phyloP scores from a whole-genome alignment of 2,329 filamentous ascomycete species.

The Paramyrothecium sp. region DNA sequence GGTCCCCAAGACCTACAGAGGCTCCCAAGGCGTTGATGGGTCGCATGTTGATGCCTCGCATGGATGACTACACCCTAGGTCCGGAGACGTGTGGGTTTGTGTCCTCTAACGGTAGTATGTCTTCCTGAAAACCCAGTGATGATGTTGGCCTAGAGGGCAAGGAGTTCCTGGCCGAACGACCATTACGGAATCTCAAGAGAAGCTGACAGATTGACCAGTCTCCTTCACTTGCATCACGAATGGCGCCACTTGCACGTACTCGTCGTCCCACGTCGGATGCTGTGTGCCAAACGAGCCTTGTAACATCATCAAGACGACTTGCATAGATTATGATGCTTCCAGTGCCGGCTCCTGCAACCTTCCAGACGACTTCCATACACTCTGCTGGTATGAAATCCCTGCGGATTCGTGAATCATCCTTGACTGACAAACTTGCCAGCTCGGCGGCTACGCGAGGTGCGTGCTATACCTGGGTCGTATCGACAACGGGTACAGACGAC shows the following conservation, averaged over 20 bases:
- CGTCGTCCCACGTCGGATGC: constrained; percentile 26
- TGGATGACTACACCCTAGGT: constrained; percentile 23
- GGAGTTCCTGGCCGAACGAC: neutral
- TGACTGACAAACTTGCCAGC: constrained; percentile 12
- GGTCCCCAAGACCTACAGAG: constrained; percentile 27
- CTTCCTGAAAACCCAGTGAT: neutral
- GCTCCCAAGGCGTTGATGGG: constrained; percentile 24
- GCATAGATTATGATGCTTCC: constrained; percentile 26
- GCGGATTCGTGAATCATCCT: neutral
- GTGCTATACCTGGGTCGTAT: constrained; percentile 28
- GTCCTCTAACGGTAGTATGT: constrained; percentile 24
- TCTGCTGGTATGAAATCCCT: constrained; percentile 29
- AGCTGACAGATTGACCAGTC: constrained; percentile 14
- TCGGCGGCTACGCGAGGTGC: constrained; percentile 6
- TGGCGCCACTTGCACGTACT: constrained; percentile 22
- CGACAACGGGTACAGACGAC: constrained; percentile 13
- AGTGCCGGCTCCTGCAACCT: constrained; percentile 20
- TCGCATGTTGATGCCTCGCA: constrained; percentile 24
- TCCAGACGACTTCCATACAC: constrained; percentile 27
- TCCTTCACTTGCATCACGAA: constrained; percentile 25
- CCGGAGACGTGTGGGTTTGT: constrained; percentile 29
- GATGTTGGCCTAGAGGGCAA: neutral
- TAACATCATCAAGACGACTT: constrained; percentile 27
- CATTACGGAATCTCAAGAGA: neutral
- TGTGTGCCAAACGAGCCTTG: constrained; percentile 26